Evolutionary conservation across 148 eudicot genomes (phyloP).

Genomic region (Simmondsia chinensis): DNA sequence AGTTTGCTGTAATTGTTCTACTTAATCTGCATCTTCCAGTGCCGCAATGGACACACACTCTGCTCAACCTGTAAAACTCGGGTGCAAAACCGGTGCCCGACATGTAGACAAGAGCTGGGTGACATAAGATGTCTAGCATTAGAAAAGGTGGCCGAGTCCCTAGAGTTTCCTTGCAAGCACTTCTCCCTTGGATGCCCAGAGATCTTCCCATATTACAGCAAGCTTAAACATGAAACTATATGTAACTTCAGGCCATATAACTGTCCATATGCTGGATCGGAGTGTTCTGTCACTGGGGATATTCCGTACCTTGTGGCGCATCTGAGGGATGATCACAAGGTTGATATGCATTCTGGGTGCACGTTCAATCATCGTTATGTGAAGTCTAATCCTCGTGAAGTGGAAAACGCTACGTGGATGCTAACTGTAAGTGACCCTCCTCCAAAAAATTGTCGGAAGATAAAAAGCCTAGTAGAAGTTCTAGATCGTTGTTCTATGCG

Average conservation of each 20-base stretch:
- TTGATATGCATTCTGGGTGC: slow-evolving; percentile 87
- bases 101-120: slow-evolving; percentile 80
- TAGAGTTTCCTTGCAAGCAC: slow-evolving; percentile 78
- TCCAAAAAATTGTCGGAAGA: no score
- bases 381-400: slow-evolving; percentile 87
- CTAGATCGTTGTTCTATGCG: no score
- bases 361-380: slow-evolving; percentile 89
- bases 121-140: slow-evolving; percentile 83
- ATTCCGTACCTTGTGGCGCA: slow-evolving; percentile 65
- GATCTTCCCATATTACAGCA: slow-evolving; percentile 80
- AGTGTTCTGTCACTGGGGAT: slow-evolving; percentile 65
- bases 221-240: slow-evolving; percentile 65
- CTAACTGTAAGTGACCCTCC: slow-evolving; percentile 56
- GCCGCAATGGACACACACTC: slow-evolving; percentile 83
- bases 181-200: slow-evolving; percentile 68
- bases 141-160: slow-evolving; percentile 84
- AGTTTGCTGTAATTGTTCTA: no score
- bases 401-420: slow-evolving; percentile 95
- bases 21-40: slow-evolving; percentile 27
- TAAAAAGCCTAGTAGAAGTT: no score
- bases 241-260: slow-evolving; percentile 84
- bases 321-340: slow-evolving; percentile 80
- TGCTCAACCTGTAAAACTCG: slow-evolving; percentile 78
- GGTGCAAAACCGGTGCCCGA: slow-evolving; percentile 82
- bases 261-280: slow-evolving; percentile 89